Evolutionary conservation across 768 basidiomycete genomes (phyloP).

Genomic region (Lactarius hatsudake): DNA sequence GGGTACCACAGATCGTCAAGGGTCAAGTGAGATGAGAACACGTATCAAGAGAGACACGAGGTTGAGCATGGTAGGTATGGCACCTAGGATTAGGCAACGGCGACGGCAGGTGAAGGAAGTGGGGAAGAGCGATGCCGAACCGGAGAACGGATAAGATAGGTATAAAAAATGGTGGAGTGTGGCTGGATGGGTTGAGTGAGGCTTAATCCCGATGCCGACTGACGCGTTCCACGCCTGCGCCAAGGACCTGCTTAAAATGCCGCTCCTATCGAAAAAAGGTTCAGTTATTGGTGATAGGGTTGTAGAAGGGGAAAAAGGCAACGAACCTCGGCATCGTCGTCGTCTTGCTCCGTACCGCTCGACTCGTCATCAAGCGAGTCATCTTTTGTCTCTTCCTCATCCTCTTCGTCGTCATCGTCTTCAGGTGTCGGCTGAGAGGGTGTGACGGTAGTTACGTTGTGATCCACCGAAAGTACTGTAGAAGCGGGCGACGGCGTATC

Average conservation of each 20-base stretch:
- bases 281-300: neutral
- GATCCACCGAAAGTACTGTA: neutral
- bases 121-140: neutral
- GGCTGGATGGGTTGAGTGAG: neutral
- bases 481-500: neutral
- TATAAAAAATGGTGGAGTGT: slow-evolving; percentile 8
- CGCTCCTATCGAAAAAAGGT: slow-evolving; percentile 11
- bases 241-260: slow-evolving; percentile 22
- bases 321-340: slow-evolving; percentile 35
- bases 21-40: neutral
- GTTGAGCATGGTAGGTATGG: neutral
- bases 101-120: neutral
- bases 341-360: slow-evolving; percentile 24
- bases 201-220: slow-evolving; percentile 27
- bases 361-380: slow-evolving; percentile 24
- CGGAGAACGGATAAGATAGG: slow-evolving; percentile 8
- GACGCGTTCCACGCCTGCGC: slow-evolving; percentile 28
- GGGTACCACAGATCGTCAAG: neutral
- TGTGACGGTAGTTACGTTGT: neutral
- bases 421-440: slow-evolving; percentile 15
- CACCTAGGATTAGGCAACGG: neutral
- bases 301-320: too few relatives aligned
- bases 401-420: slow-evolving; percentile 30
- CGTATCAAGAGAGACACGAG: neutral
- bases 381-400: slow-evolving; percentile 19